Evolutionary conservation across 768 basidiomycete genomes (phyloP).

Genomic region (Suillus ampliporus): DNA sequence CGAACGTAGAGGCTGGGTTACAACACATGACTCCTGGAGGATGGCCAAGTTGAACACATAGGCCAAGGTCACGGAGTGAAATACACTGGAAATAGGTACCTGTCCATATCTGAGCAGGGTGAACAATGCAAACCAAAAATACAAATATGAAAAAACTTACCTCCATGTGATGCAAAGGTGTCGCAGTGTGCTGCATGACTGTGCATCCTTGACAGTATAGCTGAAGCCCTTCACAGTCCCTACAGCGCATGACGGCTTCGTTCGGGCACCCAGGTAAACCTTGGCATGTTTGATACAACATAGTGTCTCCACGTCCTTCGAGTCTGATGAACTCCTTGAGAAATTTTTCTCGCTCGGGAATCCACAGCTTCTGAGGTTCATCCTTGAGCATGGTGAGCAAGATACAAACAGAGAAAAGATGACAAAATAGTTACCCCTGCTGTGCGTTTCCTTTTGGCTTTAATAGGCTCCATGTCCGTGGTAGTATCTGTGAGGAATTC

Average conservation of each 20-base stretch:
- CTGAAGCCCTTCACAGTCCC: slow-evolving; percentile 15
- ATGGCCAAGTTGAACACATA: slow-evolving; percentile 31
- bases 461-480: background rate
- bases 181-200: slow-evolving; percentile 1
- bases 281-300: background rate
- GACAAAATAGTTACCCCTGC: slow-evolving; percentile 1
- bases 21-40: slow-evolving; percentile 20
- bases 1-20: background rate
- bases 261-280: background rate
- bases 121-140: background rate
- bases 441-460: background rate
- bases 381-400: slow-evolving; percentile 7
- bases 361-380: slow-evolving; percentile 8
- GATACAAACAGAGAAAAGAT: background rate
- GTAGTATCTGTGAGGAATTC: background rate
- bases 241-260: slow-evolving; percentile 3
- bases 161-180: slow-evolving; percentile 19
- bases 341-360: background rate
- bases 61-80: slow-evolving; percentile 20
- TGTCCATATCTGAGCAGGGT: slow-evolving; percentile 18
- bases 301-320: background rate
- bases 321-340: slow-evolving; percentile 8
- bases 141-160: slow-evolving; percentile 14
- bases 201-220: slow-evolving; percentile 16
- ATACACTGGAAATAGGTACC: slow-evolving; percentile 16